phyloP scores from a whole-genome alignment of 495 filamentous ascomycete species.

The Xylona heveae region DNA sequence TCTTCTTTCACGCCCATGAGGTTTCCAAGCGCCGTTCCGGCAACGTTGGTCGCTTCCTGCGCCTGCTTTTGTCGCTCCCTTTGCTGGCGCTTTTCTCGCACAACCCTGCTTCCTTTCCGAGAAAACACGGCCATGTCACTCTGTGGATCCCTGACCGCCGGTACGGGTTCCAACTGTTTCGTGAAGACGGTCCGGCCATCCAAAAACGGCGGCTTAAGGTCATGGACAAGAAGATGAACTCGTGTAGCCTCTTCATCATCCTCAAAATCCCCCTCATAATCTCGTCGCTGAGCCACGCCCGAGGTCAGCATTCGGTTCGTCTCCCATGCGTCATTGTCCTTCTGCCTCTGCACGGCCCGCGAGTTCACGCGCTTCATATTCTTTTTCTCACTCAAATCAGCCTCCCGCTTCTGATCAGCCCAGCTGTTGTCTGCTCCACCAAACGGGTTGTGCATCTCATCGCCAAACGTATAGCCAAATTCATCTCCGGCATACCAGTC shows the following conservation, averaged over 20 bases:
- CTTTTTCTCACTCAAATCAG: slow-evolving; percentile 52
- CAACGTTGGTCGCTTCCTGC: slow-evolving; percentile 83
- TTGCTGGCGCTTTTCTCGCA: slow-evolving; percentile 76
- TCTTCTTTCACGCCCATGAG: slow-evolving; percentile 91
- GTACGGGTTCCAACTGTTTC: slow-evolving; percentile 88
- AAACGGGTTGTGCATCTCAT: slow-evolving; percentile 51
- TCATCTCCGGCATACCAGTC: slow-evolving; percentile 78
- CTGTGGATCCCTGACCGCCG: slow-evolving; percentile 80
- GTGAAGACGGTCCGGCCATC: slow-evolving; percentile 93
- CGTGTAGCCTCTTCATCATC: slow-evolving; percentile 85
- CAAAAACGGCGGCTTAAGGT: slow-evolving; percentile 84
- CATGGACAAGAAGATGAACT: slow-evolving; percentile 82
- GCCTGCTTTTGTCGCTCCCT: slow-evolving; percentile 89
- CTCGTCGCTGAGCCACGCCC: slow-evolving; percentile 76
- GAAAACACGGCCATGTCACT: slow-evolving; percentile 99
- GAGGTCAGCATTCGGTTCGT: slow-evolving; percentile 96
- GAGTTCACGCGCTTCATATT: slow-evolving; percentile 44
- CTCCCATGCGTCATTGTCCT: slow-evolving; percentile 94
- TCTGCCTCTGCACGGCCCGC: slow-evolving; percentile 63
- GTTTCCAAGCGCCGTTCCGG: slow-evolving; percentile 81
- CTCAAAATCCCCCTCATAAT: slow-evolving; percentile 50
- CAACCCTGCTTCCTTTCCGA: slow-evolving; percentile 84
- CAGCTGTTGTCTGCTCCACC: slow-evolving; percentile 41
- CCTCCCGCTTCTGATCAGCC: slow-evolving; percentile 53
- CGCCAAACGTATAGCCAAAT: slow-evolving; percentile 54